Evolutionary conservation across 306 rosid species (phyloP).

Genomic region (Vigna trinervia): DNA sequence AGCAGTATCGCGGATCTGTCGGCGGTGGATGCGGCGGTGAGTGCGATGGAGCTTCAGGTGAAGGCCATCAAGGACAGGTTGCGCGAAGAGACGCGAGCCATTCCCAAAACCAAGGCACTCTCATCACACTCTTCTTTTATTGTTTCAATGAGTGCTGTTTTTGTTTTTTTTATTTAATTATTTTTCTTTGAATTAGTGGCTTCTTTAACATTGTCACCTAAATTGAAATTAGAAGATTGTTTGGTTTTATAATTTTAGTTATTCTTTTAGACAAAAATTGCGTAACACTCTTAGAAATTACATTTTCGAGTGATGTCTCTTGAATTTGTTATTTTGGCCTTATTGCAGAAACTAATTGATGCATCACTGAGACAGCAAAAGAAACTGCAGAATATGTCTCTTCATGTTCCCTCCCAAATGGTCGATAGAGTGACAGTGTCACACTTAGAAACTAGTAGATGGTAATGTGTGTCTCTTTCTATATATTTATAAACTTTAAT

Average conservation of each 20-base stretch:
- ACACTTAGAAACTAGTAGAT: conserved; percentile 57
- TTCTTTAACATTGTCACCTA: not conserved
- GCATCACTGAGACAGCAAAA: conserved; percentile 78
- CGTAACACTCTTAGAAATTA: no score
- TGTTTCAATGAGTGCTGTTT: not conserved
- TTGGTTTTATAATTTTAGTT: no score
- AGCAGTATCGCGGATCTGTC: conserved; percentile 77
- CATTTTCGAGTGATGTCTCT: conserved; percentile 13
- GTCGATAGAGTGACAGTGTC: conserved; percentile 55
- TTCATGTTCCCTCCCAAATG: conserved; percentile 57
- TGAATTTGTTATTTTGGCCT: conserved; percentile 25
- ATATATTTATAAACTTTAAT: not conserved
- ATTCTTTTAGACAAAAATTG: no score
- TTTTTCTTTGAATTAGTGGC: not conserved
- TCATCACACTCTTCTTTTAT: not conserved
- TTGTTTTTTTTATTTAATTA: not conserved
- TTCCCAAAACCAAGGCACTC: conserved; percentile 81
- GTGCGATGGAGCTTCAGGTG: conserved; percentile 86
- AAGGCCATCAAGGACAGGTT: conserved; percentile 81
- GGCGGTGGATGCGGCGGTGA: conserved; percentile 73
- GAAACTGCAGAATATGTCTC: conserved; percentile 79
- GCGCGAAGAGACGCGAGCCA: conserved; percentile 80
- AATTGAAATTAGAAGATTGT: not conserved
- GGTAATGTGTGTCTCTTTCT: conserved; percentile 42
- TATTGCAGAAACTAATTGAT: conserved; percentile 69